These are phyloP conservation scores for Globisporangium recalcitrans DNA, from an alignment of 352 stramenopile genomes.

Conservation along the genomic window DNA sequence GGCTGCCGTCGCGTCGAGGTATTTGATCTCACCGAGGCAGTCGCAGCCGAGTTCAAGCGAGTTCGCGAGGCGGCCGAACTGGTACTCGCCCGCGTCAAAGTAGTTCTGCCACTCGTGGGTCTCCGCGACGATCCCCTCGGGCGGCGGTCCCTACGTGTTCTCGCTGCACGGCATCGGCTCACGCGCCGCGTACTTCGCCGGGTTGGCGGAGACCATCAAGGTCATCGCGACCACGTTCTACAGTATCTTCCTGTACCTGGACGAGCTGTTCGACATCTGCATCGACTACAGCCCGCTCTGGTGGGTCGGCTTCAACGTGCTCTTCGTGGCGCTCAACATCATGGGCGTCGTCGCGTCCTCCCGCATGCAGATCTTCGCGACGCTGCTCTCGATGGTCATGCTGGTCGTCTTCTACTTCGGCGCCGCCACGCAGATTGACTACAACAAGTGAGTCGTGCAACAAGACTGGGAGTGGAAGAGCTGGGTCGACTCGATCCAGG, in stretches of 20 bases:
- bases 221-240: conserved; percentile 47
- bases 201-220: conserved; percentile 61
- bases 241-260: conserved; percentile 57
- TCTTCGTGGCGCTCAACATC: conserved; percentile 65
- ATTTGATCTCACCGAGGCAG: conserved; percentile 80
- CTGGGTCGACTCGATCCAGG: conserved; percentile 39
- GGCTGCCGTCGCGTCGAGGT: conserved; percentile 67
- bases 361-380: conserved; percentile 52
- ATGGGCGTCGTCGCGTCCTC: conserved; percentile 54
- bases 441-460: conserved; percentile 44
- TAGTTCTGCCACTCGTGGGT: conserved; percentile 81
- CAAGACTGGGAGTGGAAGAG: conserved; percentile 48
- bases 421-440: conserved; percentile 44
- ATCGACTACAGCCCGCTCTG: conserved; percentile 37
- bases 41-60: conserved; percentile 79
- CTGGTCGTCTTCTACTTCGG: conserved; percentile 58
- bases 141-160: conserved; percentile 69
- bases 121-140: conserved; percentile 46
- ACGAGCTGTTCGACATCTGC: conserved; percentile 38
- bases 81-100: conserved; percentile 83
- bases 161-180: conserved; percentile 52
- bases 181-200: conserved; percentile 49
- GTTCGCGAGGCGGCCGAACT: conserved; percentile 71
- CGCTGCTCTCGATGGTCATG: conserved; percentile 40
- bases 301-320: conserved; percentile 47